These are phyloP conservation scores for Malbranchea cinnamomea DNA, from an alignment of 2,329 filamentous ascomycete genomes.

Conservation along the genomic window DNA sequence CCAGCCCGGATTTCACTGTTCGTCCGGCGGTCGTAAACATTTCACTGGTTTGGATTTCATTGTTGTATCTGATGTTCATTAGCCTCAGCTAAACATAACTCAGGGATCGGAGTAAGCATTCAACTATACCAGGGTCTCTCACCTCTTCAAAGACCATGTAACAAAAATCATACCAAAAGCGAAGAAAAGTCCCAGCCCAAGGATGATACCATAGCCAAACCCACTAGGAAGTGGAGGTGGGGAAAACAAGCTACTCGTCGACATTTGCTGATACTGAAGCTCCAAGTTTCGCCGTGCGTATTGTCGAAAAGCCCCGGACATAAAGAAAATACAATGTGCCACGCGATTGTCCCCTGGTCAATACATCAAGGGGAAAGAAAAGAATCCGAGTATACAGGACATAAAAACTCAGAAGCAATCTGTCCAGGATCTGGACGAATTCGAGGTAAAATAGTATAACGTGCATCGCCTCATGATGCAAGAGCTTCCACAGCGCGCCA, in stretches of 20 bases:
- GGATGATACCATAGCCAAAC: slow-evolving; percentile 63
- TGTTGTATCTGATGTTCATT: slow-evolving; percentile 38
- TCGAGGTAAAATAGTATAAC: too few relatives aligned
- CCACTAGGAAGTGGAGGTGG: slow-evolving; percentile 35
- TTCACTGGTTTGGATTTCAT: slow-evolving; percentile 71
- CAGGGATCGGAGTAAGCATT: neutral
- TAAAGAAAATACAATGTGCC: too few relatives aligned
- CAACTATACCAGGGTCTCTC: slow-evolving; percentile 8
- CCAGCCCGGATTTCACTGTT: slow-evolving; percentile 76
- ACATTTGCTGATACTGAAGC: too few relatives aligned
- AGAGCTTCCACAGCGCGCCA: too few relatives aligned
- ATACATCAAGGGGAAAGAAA: too few relatives aligned
- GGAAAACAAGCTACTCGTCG: slow-evolving; percentile 15
- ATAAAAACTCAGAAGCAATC: too few relatives aligned
- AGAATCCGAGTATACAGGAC: too few relatives aligned
- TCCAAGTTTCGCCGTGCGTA: too few relatives aligned
- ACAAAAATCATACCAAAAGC: slow-evolving; percentile 60
- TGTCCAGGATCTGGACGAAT: too few relatives aligned
- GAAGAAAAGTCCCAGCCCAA: slow-evolving; percentile 60
- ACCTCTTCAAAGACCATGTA: slow-evolving; percentile 54
- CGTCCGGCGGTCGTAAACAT: slow-evolving; percentile 84
- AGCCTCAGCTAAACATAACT: neutral
- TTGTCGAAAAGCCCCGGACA: too few relatives aligned
- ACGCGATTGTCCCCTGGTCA: too few relatives aligned
- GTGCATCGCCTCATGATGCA: too few relatives aligned